phyloP scores from a whole-genome alignment of 345 rosid species.

The Lumnitzera littorea region DNA sequence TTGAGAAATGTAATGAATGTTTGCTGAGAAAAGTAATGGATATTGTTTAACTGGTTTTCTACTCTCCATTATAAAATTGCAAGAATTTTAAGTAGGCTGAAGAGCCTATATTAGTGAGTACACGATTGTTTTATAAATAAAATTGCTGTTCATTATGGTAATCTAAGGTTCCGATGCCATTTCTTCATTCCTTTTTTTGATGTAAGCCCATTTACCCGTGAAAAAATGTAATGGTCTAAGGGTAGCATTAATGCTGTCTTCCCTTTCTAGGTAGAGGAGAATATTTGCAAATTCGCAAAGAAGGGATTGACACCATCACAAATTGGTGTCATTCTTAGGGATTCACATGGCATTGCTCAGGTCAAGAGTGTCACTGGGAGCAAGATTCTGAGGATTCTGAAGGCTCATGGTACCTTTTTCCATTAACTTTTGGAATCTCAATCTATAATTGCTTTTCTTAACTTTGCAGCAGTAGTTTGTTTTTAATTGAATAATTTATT shows the following conservation, averaged over 20 bases:
- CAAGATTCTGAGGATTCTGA: conserved; percentile 54
- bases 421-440: neutral
- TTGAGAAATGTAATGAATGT: too few species aligned
- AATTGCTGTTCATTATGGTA: too few species aligned
- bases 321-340: conserved; percentile 69
- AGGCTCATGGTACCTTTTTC: conserved; percentile 40
- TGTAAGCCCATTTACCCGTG: neutral
- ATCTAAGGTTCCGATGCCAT: too few species aligned
- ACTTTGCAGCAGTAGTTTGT: too few species aligned
- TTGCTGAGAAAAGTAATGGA: too few species aligned
- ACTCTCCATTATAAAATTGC: too few species aligned
- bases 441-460: neutral
- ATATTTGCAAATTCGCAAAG: conserved; percentile 72
- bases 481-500: neutral
- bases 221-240: neutral
- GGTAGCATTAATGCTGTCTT: neutral
- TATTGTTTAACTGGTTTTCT: too few species aligned
- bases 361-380: conserved; percentile 62
- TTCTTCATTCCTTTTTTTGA: too few species aligned
- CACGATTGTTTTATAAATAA: too few species aligned
- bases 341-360: conserved; percentile 64
- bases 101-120: too few species aligned
- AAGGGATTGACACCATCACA: conserved; percentile 72
- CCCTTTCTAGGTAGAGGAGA: conserved; percentile 38
- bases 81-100: too few species aligned